Evolutionary conservation across 2,329 filamentous ascomycete species (phyloP), one percentile per base, ranked within the genome.

Genomic region (Neoascochyta sp.): DNA sequence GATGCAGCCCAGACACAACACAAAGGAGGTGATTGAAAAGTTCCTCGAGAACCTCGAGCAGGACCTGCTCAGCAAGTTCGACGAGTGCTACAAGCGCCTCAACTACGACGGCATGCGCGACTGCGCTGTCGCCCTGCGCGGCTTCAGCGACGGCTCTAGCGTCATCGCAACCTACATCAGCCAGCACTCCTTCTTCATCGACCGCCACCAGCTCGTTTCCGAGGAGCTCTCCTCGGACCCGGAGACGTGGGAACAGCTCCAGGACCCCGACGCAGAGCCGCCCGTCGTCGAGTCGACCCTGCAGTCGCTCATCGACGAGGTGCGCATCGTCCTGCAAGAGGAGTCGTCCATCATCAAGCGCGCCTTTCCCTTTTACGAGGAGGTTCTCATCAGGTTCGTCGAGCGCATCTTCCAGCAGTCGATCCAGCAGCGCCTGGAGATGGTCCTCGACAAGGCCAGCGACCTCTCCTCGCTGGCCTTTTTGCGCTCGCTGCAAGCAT

Each of bases 51-150:
- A 86, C 1, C 67, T 98, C 36, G 92, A 98, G 64, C 94, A 96
- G 58, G 92, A 98, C 56, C 71, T 98, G 21, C 68, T 98, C 39
- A 87, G 89, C 60, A 90, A 95, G 55, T 98, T 98, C 65, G 93
- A 98, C 69, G 87, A 93, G 57, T 95, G 90, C 68, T 96, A 96
- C 62, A 77, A 89, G 43, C 81, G 84, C 48, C 88, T 94, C 52
- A 95, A 96, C 64, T 95, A 94, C 55, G 87, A 95, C 47, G 89
- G 93, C 52, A 98, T 98, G 93, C 83, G 86, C 67, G 92, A 96
- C 60, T 98, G 92, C 60, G 86, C 93, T 32, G 86, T 86, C 53
- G 92, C 95, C 22, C 71, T 98, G 41, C 77, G 92, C 58, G 92
- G 96, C 64, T 98, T 98, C 72, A 95, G 90, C 61, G 88, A 92